Evolutionary conservation across 2,329 filamentous ascomycete genomes (phyloP), one percentile per base, ranked within the genome.

Genomic region (Xylariaceae sp.): DNA sequence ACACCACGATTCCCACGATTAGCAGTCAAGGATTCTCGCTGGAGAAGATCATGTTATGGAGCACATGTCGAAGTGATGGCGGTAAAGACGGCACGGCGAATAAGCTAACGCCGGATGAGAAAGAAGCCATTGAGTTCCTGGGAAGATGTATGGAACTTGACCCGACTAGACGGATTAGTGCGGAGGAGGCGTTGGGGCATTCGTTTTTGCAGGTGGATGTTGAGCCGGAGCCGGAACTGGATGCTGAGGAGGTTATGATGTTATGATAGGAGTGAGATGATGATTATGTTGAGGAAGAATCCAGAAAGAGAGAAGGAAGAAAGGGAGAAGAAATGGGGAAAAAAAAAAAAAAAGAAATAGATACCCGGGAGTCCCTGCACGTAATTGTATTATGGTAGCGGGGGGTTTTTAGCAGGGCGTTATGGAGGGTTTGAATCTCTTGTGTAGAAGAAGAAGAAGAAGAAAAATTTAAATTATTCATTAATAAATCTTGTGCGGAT

Each of bases 31-130:
- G 94, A 0, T 95, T 95, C 70, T 85, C 83, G 4, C 84, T 96
- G 64, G 90, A 96, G 72, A 94, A 95, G 73, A 94, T 99, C 63
- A 86, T 99, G 60, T 78, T 96, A 47, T 99, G 94, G 94, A 94
- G 90, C 66, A 96, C 90, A 30, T 89, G 88, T 57, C 83, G 90
- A 27, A 85, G 83, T 53, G 80, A 84, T 27, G 79, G 80, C 57
- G 79, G 79, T 51, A 78, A 74, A 49, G 76, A 74, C 47, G 80
- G 72, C 6, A 71, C 73, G 50, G 73, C 76, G 4, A 76, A 76
- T 51, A 73, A 76, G 1, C 70, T 94, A 40, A 80, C 76, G 0
- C 72, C 76, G 0, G 86, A 90, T 29, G 89, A 94, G 73, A 83
- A 81, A 64, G 75, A 87, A 56, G 89, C 89, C 0, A 77, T 92